phyloP scores from a whole-genome alignment of 768 basidiomycete species.

The Suillus cothurnatus region DNA sequence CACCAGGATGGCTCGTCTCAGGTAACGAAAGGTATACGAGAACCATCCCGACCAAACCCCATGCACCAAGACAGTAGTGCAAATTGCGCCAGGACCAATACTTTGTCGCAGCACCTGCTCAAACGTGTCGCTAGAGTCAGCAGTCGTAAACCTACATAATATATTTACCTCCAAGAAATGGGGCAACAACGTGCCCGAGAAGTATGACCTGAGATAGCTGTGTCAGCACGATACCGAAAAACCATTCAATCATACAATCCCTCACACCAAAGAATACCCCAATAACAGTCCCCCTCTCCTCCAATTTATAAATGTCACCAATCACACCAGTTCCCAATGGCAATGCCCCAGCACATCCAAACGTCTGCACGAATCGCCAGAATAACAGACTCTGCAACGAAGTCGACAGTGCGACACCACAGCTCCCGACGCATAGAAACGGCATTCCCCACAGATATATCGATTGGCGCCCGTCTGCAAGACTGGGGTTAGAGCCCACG shows the following conservation, averaged over 20 bases:
- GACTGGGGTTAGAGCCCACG: too few species aligned
- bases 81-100: constrained; percentile 62
- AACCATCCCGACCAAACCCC: constrained; percentile 37
- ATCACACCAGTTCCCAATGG: constrained; percentile 59
- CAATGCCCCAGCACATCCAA: constrained; percentile 55
- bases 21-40: constrained; percentile 30
- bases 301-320: constrained; percentile 59
- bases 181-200: constrained; percentile 59
- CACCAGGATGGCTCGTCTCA: constrained; percentile 38
- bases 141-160: too few species aligned
- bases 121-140: not conserved
- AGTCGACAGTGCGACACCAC: constrained; percentile 53
- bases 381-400: constrained; percentile 51
- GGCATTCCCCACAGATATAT: constrained; percentile 52
- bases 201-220: constrained; percentile 34
- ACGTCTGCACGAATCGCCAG: constrained; percentile 61
- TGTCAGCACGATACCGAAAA: not conserved
- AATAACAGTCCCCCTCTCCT: constrained; percentile 52
- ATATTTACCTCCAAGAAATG: constrained; percentile 48
- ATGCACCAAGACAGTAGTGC: constrained; percentile 44
- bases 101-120: constrained; percentile 45
- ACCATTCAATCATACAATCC: not conserved
- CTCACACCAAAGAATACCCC: constrained; percentile 54
- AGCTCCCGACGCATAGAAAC: constrained; percentile 52
- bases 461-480: constrained; percentile 59